These are phyloP conservation scores for Saturnispora bothae DNA, from an alignment of 805 yeast genomes.

Conservation along the genomic window DNA sequence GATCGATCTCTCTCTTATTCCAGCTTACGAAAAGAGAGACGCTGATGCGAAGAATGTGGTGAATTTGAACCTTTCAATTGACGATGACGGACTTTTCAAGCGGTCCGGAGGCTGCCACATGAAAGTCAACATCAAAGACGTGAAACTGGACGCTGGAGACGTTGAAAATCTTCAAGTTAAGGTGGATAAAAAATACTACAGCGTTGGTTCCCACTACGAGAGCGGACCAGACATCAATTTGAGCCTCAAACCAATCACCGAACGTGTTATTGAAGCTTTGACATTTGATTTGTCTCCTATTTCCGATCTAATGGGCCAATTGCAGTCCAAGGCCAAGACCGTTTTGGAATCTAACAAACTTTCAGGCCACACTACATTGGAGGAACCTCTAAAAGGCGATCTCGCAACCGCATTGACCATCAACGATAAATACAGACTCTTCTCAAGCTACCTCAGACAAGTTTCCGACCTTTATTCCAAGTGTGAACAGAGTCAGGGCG, in stretches of 20 bases:
- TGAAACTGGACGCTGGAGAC: background rate
- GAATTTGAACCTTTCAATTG: slow-evolving; percentile 10
- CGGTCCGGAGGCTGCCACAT: slow-evolving; percentile 9
- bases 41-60: slow-evolving; percentile 13
- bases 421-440: slow-evolving; percentile 40
- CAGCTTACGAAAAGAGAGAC: slow-evolving; percentile 12
- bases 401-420: slow-evolving; percentile 32
- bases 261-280: background rate
- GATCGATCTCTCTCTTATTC: slow-evolving; percentile 12
- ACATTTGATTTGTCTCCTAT: slow-evolving; percentile 4
- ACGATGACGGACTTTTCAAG: slow-evolving; percentile 9
- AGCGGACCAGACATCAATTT: background rate
- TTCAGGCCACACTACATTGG: slow-evolving; percentile 2
- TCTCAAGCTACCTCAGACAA: slow-evolving; percentile 64
- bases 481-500: slow-evolving; percentile 22
- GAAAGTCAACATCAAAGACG: background rate
- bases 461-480: slow-evolving; percentile 37
- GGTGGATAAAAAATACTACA: background rate
- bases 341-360: background rate
- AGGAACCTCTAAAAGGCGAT: slow-evolving; percentile 20
- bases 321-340: slow-evolving; percentile 1
- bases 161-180: background rate
- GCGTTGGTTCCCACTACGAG: no score
- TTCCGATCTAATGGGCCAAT: background rate
- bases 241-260: slow-evolving; percentile 5